Evolutionary conservation across 2,329 filamentous ascomycete genomes (phyloP).

Genomic region (Aspergillus hiratsukae): DNA sequence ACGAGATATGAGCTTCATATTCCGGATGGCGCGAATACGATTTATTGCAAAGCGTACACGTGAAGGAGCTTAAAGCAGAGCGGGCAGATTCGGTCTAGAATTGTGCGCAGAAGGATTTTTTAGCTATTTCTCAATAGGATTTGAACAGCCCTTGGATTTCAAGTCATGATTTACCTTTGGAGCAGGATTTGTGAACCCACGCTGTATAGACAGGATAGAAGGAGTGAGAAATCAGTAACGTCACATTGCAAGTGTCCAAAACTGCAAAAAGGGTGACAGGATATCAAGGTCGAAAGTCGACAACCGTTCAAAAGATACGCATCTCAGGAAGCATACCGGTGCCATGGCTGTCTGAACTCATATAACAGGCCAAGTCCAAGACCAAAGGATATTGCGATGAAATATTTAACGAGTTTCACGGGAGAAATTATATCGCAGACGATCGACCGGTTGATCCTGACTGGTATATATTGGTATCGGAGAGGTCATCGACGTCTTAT

Average conservation of each 20-base stretch:
- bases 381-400: background rate
- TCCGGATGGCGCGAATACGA: conserved; percentile 94
- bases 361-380: background rate
- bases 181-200: conserved; percentile 45
- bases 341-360: background rate
- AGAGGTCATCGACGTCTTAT: background rate
- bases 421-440: background rate
- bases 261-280: background rate
- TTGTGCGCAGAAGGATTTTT: background rate
- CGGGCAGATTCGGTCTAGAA: conserved; percentile 59
- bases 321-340: background rate
- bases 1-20: conserved; percentile 88
- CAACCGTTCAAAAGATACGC: background rate
- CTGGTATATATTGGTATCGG: background rate
- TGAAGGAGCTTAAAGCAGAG: conserved; percentile 74
- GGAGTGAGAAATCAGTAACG: conserved; percentile 2
- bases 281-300: background rate
- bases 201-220: conserved; percentile 26
- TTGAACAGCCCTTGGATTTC: background rate
- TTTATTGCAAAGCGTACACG: conserved; percentile 83
- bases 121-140: background rate
- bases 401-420: background rate
- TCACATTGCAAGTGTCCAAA: background rate
- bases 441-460: background rate
- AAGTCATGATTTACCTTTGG: conserved; percentile 34